These are phyloP conservation scores for Diaporthe australafricana DNA, from an alignment of 2,329 filamentous ascomycete genomes.

Conservation along the genomic window DNA sequence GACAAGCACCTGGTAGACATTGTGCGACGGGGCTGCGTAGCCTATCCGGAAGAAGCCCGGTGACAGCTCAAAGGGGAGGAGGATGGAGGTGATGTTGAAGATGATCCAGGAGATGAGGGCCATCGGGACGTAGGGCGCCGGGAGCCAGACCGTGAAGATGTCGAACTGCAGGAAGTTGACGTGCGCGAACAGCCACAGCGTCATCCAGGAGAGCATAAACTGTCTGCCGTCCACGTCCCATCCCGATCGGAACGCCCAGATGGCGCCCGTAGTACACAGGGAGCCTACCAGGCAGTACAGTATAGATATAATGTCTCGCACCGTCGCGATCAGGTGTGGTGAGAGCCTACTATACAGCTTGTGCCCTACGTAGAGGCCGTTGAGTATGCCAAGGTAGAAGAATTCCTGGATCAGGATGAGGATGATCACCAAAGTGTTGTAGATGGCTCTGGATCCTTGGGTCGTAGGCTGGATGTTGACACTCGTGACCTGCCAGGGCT, in stretches of 20 bases:
- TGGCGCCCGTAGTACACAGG: conserved; percentile 52
- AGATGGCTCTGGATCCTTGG: conserved; percentile 55
- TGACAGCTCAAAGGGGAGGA: conserved; percentile 56
- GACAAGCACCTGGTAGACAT: conserved; percentile 53
- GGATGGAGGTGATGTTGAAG: conserved; percentile 53
- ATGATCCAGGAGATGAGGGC: conserved; percentile 57
- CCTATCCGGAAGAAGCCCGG: conserved; percentile 55
- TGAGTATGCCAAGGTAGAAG: conserved; percentile 58
- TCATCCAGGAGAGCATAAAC: conserved; percentile 56
- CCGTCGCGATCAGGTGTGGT: conserved; percentile 45
- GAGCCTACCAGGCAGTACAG: conserved; percentile 54
- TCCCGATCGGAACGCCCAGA: conserved; percentile 55
- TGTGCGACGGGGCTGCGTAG: conserved; percentile 54
- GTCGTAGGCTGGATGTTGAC: conserved; percentile 54
- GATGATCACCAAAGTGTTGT: conserved; percentile 58
- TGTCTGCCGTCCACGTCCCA: conserved; percentile 54
- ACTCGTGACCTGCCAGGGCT: conserved; percentile 51
- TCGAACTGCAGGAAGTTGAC: conserved; percentile 58
- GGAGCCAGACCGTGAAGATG: conserved; percentile 54
- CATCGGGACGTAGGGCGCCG: conserved; percentile 55
- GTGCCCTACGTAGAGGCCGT: conserved; percentile 54
- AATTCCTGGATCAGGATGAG: conserved; percentile 60
- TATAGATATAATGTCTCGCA: conserved; percentile 49
- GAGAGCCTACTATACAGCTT: conserved; percentile 49
- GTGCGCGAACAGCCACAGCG: conserved; percentile 56